Evolutionary conservation across 805 yeast species (phyloP).

Genomic region (Schizosaccharomyces japonicus): DNA sequence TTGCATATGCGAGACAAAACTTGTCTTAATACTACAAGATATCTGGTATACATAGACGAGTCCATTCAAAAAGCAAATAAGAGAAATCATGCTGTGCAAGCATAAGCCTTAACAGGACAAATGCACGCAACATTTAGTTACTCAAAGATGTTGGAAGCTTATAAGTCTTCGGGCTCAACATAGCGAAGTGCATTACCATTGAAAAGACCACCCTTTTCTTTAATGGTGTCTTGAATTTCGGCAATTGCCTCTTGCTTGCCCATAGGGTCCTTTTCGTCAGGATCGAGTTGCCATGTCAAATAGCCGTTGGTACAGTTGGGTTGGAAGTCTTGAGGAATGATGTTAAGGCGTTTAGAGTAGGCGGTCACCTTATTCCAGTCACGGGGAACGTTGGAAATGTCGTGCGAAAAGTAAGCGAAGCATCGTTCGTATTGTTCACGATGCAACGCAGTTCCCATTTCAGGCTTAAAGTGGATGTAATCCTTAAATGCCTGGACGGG

Average conservation of each 20-base stretch:
- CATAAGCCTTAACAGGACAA: too few species aligned
- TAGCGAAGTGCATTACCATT: slow-evolving; percentile 3
- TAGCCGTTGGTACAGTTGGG: slow-evolving; percentile 30
- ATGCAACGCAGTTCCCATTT: slow-evolving; percentile 21
- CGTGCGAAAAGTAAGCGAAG: slow-evolving; percentile 30
- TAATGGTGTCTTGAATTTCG: slow-evolving; percentile 6
- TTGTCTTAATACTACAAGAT: too few species aligned
- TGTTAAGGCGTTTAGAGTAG: slow-evolving; percentile 30
- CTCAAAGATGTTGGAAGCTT: too few species aligned
- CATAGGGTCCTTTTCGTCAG: slow-evolving; percentile 24
- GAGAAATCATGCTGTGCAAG: too few species aligned
- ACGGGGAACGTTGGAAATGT: slow-evolving; percentile 29
- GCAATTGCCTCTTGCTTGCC: slow-evolving; percentile 26
- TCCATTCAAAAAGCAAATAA: too few species aligned
- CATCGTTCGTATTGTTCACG: slow-evolving; percentile 28
- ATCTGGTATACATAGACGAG: too few species aligned
- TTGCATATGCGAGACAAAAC: too few species aligned
- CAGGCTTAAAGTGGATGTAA: slow-evolving; percentile 26
- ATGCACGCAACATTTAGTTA: too few species aligned
- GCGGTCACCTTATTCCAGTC: slow-evolving; percentile 34
- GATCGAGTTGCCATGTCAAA: slow-evolving; percentile 27
- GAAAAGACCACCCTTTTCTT: slow-evolving; percentile 6
- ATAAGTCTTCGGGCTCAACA: slow-evolving; percentile 18
- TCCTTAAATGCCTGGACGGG: slow-evolving; percentile 27
- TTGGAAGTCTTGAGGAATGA: slow-evolving; percentile 26